Conservation (phyloP, 2,329 filamentous ascomycete species). For the Cucurbitaria berberidis region DNA sequence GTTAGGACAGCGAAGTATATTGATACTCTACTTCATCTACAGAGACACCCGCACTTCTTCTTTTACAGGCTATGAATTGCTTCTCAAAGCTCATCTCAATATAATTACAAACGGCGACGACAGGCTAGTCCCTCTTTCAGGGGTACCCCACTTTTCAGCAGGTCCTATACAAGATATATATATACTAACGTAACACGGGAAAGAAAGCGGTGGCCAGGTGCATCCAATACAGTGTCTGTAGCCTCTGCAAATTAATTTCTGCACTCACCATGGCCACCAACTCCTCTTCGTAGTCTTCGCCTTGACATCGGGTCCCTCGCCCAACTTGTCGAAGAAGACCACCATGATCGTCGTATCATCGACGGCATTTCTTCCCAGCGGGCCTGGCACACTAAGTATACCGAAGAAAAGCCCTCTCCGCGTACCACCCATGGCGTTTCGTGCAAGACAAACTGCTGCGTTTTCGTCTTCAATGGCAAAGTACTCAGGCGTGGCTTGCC, state of each 20-base stretch:
- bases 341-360: conserved; percentile 62
- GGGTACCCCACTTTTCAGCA: too few relatives aligned
- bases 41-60: too few relatives aligned
- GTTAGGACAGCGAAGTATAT: neutral
- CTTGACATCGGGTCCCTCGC: neutral
- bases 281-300: conserved; percentile 14
- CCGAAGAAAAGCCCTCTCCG: conserved; percentile 49
- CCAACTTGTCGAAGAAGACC: conserved; percentile 57
- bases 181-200: too few relatives aligned
- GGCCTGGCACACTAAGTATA: conserved; percentile 41
- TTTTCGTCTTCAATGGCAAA: conserved; percentile 61
- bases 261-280: conserved; percentile 24
- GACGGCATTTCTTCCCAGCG: conserved; percentile 49
- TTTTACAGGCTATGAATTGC: neutral
- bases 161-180: too few relatives aligned
- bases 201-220: too few relatives aligned
- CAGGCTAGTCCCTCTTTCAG: too few relatives aligned
- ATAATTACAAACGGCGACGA: neutral
- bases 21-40: neutral
- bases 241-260: neutral
- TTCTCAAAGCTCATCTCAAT: neutral
- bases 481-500: conserved; percentile 51
- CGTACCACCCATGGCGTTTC: conserved; percentile 61
- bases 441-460: conserved; percentile 58
- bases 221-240: too few relatives aligned